These are phyloP conservation scores for Plectosphaerella sp. DNA, from an alignment of 2,329 filamentous ascomycete genomes.

Conservation along the genomic window DNA sequence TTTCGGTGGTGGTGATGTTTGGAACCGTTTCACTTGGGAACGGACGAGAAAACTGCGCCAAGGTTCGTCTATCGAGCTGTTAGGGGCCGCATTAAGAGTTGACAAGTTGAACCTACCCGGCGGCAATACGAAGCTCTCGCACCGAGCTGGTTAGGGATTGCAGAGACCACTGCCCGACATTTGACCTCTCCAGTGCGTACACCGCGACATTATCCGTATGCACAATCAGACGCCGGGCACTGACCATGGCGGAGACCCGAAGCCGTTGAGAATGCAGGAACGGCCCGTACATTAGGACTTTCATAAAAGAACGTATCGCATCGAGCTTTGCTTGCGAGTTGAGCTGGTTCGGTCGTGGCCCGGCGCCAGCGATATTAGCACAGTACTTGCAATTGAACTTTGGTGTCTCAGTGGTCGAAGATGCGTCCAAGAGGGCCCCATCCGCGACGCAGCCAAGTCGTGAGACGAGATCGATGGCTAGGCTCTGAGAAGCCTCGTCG, in stretches of 20 bases:
- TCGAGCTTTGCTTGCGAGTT: conserved; percentile 21
- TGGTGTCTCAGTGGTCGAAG: neutral
- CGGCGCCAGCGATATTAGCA: neutral
- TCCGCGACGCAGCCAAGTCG: conserved; percentile 52
- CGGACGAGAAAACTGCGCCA: conserved; percentile 60
- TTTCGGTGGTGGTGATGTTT: conserved; percentile 49
- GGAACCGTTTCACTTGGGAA: conserved; percentile 24
- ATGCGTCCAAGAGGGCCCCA: conserved; percentile 29
- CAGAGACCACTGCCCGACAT: conserved; percentile 75
- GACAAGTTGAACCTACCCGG: conserved; percentile 48
- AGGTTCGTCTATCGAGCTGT: conserved; percentile 44
- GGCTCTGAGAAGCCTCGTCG: conserved; percentile 44
- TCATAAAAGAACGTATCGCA: conserved; percentile 40
- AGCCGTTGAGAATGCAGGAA: conserved; percentile 54
- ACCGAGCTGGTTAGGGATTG: conserved; percentile 77
- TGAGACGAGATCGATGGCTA: conserved; percentile 50
- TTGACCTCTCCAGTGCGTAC: conserved; percentile 63
- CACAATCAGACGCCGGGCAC: conserved; percentile 63
- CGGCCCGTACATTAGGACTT: conserved; percentile 35
- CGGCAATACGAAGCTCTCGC: conserved; percentile 78
- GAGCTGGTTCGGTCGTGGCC: neutral
- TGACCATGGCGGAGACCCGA: conserved; percentile 67
- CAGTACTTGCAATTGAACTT: neutral
- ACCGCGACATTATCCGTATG: conserved; percentile 59
- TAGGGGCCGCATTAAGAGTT: conserved; percentile 9